Evolutionary conservation across 139 green algal species (phyloP).

Genomic region (Edaphochlamys debaryana): DNA sequence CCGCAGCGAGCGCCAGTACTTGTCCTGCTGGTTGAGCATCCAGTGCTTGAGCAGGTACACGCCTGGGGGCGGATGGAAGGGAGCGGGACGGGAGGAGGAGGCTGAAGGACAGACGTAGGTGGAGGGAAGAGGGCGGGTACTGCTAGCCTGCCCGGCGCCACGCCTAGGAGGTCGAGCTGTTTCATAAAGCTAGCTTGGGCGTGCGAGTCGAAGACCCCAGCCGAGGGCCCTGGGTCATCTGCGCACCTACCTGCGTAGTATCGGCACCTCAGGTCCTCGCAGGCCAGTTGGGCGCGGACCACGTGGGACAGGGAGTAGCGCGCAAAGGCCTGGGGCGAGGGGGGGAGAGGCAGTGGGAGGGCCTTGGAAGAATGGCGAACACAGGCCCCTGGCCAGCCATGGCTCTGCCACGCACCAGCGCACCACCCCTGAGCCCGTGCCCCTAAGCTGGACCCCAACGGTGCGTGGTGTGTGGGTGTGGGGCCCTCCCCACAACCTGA

Average conservation of each 20-base stretch:
- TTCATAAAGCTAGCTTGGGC: no score
- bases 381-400: no score
- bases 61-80: conserved; percentile 25
- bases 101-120: neutral
- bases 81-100: neutral
- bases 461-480: no score
- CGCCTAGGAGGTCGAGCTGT: no score
- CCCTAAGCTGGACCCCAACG: no score
- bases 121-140: neutral
- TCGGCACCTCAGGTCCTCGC: conserved; percentile 43
- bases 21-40: conserved; percentile 59
- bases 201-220: no score
- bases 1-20: conserved; percentile 69
- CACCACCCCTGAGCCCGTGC: no score
- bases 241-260: conserved; percentile 56
- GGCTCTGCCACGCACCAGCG: no score
- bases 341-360: neutral
- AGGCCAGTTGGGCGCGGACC: conserved; percentile 47
- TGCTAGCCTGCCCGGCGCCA: no score
- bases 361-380: no score
- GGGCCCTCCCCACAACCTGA: no score
- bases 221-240: neutral
- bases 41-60: conserved; percentile 68
- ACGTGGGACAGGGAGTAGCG: conserved; percentile 51
- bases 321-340: neutral